Percentiles rank a stretch among this genome's conserved stretches.
Evolutionary conservation across 352 stramenopile genomes (phyloP).

Genomic region (Phytophthora kernoviae): DNA sequence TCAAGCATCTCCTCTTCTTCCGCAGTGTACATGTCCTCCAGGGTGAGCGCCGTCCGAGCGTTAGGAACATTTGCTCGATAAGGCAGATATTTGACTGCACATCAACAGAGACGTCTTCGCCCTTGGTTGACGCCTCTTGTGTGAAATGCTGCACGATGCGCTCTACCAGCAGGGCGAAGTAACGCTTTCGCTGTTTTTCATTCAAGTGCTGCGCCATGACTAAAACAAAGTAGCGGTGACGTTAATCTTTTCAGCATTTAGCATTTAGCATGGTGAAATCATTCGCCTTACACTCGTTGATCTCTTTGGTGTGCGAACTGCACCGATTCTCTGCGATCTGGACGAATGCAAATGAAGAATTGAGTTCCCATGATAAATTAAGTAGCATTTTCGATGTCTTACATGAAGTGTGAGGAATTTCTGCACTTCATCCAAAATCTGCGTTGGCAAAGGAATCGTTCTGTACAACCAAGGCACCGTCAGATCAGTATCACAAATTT

Average conservation of each 20-base stretch:
- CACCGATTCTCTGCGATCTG: slow-evolving; percentile 63
- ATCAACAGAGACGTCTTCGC: slow-evolving; percentile 59
- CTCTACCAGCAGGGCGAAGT: slow-evolving; percentile 48
- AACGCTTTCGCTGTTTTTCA: slow-evolving; percentile 41
- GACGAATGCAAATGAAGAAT: background rate
- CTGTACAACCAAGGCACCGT: slow-evolving; percentile 15
- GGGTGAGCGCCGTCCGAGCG: slow-evolving; percentile 57
- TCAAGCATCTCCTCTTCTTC: slow-evolving; percentile 81
- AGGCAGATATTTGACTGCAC: slow-evolving; percentile 72
- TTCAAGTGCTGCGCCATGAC: slow-evolving; percentile 41
- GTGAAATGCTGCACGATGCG: slow-evolving; percentile 42
- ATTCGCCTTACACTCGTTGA: slow-evolving; percentile 53
- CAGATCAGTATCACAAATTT: slow-evolving; percentile 6
- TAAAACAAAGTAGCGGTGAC: slow-evolving; percentile 15
- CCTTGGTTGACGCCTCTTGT: slow-evolving; percentile 24
- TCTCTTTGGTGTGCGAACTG: slow-evolving; percentile 52
- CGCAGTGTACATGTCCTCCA: slow-evolving; percentile 79
- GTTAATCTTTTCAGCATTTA: no score
- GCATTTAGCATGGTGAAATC: background rate
- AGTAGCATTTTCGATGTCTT: background rate
- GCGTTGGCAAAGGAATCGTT: slow-evolving; percentile 36
- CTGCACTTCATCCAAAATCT: slow-evolving; percentile 34
- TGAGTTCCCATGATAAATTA: background rate
- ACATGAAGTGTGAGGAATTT: slow-evolving; percentile 46
- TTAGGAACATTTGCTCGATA: slow-evolving; percentile 66